These are phyloP conservation scores for Stipa capillata DNA, from an alignment of 176 grass and related monocot genomes.

Conservation along the genomic window DNA sequence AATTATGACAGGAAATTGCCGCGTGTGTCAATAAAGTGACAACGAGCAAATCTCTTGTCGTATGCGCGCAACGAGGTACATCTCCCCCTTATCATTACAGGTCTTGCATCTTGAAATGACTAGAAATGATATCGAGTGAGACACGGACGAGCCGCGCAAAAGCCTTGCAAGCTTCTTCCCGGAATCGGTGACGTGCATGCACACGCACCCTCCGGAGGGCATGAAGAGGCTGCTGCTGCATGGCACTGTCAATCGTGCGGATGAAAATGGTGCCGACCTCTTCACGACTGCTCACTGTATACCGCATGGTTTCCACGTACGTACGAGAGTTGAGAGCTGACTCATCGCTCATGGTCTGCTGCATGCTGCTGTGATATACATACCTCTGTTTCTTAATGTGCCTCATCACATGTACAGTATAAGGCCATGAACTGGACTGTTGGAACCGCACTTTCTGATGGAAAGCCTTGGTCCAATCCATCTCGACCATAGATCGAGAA, in stretches of 20 bases:
- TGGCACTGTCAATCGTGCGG: not conserved
- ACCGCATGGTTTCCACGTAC: too few species aligned
- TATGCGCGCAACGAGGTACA: not conserved
- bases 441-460: not conserved
- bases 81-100: not conserved
- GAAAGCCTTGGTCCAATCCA: not conserved
- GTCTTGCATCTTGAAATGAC: constrained; percentile 14
- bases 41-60: not conserved
- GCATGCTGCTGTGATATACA: not conserved
- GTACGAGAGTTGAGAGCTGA: too few species aligned
- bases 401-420: not conserved
- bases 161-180: not conserved
- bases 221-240: not conserved
- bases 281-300: not conserved
- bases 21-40: not conserved
- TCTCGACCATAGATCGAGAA: not conserved
- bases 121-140: not conserved
- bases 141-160: not conserved
- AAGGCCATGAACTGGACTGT: not conserved
- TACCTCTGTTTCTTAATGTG: not conserved
- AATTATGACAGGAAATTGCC: not conserved
- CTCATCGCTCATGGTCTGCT: not conserved
- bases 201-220: not conserved
- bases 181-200: not conserved
- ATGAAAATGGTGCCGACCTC: not conserved